Base-by-base conservation (phyloP, 192 early-diverging fungal genomes). In the Umbelopsis sp. region DNA sequence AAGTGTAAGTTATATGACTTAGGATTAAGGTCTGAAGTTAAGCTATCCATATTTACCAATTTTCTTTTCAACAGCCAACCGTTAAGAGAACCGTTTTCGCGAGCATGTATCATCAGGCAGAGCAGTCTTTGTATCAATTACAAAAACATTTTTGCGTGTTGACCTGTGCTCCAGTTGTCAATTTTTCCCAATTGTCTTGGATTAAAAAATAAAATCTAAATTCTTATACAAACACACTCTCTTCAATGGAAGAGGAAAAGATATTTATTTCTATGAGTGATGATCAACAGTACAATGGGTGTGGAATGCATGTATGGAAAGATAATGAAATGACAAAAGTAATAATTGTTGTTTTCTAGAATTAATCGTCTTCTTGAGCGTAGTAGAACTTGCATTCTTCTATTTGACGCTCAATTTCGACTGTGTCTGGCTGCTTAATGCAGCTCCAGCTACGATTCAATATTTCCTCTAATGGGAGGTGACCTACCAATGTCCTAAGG, bases 401-500 rank as follows among this genome's bases (percentile, higher is more conserved):
- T 24, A 79, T 79, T 47, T 79, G 77, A 17, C 72, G 59, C 41
- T 79, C 77, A 36, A 79, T 79, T 20, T 62, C 66, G n/a, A 45
- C 52, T 14, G 74, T 65, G 26, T 74, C 66, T 17, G 82, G 78
- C 47, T 87, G 81, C 26, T 86, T 80, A 11, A 91, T 76, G 47
- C 89, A 79, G 14, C 59, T 74, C 65, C 88, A 85, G 66, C 89
- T 81, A 75, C 83, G 87, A 3, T 69, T 78, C 22, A 93, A 79
- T 11, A 87, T 89, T 52, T 90, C 88, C 49, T 94, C 88, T 26
- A 98, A 77, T 8, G 91, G 86, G 68, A 94, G 84, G 71, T 98
- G 95, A 56, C 91, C 89, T 9, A 89, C 94, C 50, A 98, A 89
- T 84, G 94, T 95, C 21, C 90, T 89, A 45, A 25, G 16, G 34